Evolutionary conservation across 805 yeast genomes (phyloP), one percentile per base, ranked within the genome.

Genomic region (Clavispora vitiphila): DNA sequence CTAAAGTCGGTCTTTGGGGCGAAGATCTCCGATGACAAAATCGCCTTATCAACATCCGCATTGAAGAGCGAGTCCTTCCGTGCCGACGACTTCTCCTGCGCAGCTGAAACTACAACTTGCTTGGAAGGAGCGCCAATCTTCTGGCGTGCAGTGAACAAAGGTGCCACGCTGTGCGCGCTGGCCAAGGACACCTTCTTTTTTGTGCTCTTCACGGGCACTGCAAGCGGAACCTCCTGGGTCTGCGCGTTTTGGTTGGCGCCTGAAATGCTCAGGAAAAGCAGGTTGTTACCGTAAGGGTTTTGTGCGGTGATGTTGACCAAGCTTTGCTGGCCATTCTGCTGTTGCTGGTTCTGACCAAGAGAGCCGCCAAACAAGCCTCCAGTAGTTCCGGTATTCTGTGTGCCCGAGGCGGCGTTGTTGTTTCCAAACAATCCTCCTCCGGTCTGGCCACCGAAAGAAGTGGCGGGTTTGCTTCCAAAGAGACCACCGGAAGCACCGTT

Each of bases 251-350:
- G 52, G 8, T 65, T 66, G 8, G 59, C 47, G 3, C 63, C 66
- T 3, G 66, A 58, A 35, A 71, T 60, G 39, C 72, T 65, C 41
- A 64, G 69, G 49, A 86, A 87, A 39, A 90, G 67, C 5, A 89
- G 85, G 52, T 82, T 81, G 37, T 78, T 74, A 1, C 96, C 95
- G 57, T 86, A 90, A 34, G 96, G 96, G 57, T 83, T 65, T 40
- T 60, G 65, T 2, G 67, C 52, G 36, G 51, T 57, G 40, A 67
- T 58, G 43, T 57, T 66, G 24, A 55, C 55, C 36, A 62, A 48
- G 16, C 29, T 16, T 35, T 23, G 41, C 15, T 27, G 46, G 26
- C 30, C 35, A 15, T 39, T 39, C 18, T 61, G 50, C 27, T 47
- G 59, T 36, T 41, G 53, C 15, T 41, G 55, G 29, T 50, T 58